Conservation (phyloP, 2,329 filamentous ascomycete species). For the Scorias spongiosa region DNA sequence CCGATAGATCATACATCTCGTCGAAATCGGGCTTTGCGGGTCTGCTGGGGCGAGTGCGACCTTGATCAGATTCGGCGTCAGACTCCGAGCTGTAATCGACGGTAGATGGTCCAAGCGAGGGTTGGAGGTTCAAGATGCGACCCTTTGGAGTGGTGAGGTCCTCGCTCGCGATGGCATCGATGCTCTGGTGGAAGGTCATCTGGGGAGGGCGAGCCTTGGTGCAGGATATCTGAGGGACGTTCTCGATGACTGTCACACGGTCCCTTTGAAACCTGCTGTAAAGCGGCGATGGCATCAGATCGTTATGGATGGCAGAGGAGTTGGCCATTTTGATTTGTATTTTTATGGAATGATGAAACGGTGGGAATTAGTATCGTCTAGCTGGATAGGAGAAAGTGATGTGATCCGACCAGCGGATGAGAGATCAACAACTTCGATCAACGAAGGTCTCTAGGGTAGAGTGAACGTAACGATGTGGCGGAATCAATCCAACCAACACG, state of each 20-base stretch:
- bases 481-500: no score
- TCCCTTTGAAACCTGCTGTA: conserved; percentile 28
- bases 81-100: conserved; percentile 45
- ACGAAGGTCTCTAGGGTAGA: conserved; percentile 1
- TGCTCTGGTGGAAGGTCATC: conserved; percentile 20
- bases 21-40: conserved; percentile 63
- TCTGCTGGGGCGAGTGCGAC: conserved; percentile 41
- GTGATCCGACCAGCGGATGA: conserved; percentile 7
- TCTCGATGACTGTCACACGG: conserved; percentile 53
- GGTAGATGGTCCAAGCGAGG: neutral
- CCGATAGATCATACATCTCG: conserved; percentile 74
- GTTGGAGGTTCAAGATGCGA: conserved; percentile 4
- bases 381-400: neutral
- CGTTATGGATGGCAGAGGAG: conserved; percentile 32
- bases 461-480: neutral
- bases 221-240: conserved; percentile 27
- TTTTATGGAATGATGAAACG: conserved; percentile 1
- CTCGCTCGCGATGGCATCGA: conserved; percentile 31
- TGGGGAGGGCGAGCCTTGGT: conserved; percentile 14
- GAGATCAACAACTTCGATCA: conserved; percentile 7
- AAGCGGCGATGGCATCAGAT: conserved; percentile 43
- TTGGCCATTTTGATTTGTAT: conserved; percentile 27
- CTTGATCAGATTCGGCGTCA: conserved; percentile 24
- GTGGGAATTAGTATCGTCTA: neutral
- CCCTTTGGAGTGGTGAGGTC: conserved; percentile 59